Evolutionary conservation across 1,139 yeast species (phyloP), one percentile per base, ranked within the genome.

Genomic region (Saccharomyces pastorianus): DNA sequence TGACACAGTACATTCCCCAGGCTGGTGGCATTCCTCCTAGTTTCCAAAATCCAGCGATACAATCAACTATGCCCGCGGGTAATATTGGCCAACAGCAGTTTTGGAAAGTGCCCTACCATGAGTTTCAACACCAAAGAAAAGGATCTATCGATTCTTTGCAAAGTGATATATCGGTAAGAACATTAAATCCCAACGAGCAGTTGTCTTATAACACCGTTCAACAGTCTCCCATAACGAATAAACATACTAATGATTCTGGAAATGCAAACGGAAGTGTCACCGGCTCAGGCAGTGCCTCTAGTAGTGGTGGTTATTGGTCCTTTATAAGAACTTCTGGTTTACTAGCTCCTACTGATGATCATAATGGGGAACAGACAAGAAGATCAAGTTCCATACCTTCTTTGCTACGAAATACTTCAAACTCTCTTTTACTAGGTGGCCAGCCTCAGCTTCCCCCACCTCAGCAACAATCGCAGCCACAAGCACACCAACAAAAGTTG

Each of bases 71-170:
- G 41, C 44, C 25, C 17, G 25, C 14, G 13, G 32, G 34, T 28
- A 50, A 29, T 28, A 44, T 23, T 29, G 44, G 31, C 6, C 62
- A 64, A 49, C 71, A 66, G 55, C 70, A 65, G 53, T 67, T 67
- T 52, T 67, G 71, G 71, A 67, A 67, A 55, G 70, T 67, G 2
- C 70, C 71, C 8, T 66, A 66, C 48, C 68, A 65, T 52, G 69
- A 67, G 53, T 65, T 64, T 51, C 66, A 63, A 42, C 58, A 63
- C 34, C 68, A 66, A 51, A 56, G 68, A 44, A 57, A 69, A 38
- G 62, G 63, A 11, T 66, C 71, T 6, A 56, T 65, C 1, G 70
- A 65, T 50, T 67, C 71, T 2, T 32, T 66, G 31, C 57, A 61
- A 5, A 67, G 70, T 50, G 68, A 67, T 53, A 52, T 58, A 11